phyloP scores from a whole-genome alignment of 306 rosid species.

The Pyrus bretschneideri region DNA sequence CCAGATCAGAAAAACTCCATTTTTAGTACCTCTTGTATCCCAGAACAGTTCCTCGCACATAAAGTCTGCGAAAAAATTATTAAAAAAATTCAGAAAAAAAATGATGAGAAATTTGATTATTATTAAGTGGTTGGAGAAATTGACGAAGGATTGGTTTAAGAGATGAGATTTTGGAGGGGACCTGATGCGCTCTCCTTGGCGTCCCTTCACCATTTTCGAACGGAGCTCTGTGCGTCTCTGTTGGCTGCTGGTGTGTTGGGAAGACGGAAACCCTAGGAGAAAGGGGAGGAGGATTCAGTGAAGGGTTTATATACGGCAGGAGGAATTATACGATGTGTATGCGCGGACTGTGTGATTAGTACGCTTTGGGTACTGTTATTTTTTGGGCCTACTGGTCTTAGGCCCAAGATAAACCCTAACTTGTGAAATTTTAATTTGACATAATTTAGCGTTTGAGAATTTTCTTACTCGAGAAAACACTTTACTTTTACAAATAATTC shows the following conservation, averaged over 20 bases:
- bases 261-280: slow-evolving; percentile 22
- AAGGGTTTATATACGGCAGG: background rate
- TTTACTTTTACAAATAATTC: too few relatives aligned
- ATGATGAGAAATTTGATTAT: background rate
- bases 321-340: background rate
- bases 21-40: slow-evolving; percentile 70
- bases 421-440: background rate
- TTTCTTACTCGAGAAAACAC: too few relatives aligned
- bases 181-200: slow-evolving; percentile 82
- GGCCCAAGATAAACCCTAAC: background rate
- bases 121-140: background rate
- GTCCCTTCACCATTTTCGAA: slow-evolving; percentile 62
- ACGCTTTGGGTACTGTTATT: background rate
- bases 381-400: background rate
- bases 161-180: background rate
- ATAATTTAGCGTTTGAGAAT: background rate
- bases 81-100: background rate
- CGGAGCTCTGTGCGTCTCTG: background rate
- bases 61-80: slow-evolving; percentile 33
- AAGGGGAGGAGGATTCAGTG: background rate
- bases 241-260: background rate
- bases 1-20: background rate
- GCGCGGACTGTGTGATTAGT: background rate
- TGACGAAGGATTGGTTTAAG: background rate
- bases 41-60: slow-evolving; percentile 71